Conservation (phyloP, 2,329 filamentous ascomycete genomes). For the Fusarium liriodendri region DNA sequence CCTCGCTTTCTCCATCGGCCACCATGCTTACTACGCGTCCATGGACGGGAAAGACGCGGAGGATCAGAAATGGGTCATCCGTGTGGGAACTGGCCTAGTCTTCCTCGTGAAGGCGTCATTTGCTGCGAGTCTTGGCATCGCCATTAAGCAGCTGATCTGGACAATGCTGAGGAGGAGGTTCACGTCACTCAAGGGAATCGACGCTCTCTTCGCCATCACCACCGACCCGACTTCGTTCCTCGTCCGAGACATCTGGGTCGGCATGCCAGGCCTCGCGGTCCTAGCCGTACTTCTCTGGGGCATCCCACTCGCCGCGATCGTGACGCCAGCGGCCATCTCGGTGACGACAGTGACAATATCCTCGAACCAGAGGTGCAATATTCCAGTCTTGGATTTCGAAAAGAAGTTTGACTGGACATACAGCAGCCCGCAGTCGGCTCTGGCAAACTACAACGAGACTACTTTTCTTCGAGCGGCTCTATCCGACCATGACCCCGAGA, state of each 20-base stretch:
- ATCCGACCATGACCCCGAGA: too few species aligned
- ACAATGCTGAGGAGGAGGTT: not conserved
- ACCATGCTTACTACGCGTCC: too few species aligned
- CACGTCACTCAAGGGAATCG: not conserved
- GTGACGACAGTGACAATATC: not conserved
- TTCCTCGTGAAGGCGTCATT: not conserved
- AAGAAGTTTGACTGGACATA: not conserved
- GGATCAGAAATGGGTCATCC: too few species aligned
- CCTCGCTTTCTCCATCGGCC: too few species aligned
- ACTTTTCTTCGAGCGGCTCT: not conserved
- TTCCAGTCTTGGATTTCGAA: not conserved
- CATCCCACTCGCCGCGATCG: not conserved
- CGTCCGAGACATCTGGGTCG: not conserved
- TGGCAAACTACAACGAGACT: not conserved
- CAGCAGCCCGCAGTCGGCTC: not conserved
- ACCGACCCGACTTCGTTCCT: not conserved
- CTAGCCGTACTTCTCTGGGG: not conserved
- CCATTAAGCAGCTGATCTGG: not conserved
- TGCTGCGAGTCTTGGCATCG: not conserved
- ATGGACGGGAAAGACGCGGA: too few species aligned
- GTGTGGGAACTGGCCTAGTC: too few species aligned
- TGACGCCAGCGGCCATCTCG: not conserved
- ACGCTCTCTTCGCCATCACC: not conserved
- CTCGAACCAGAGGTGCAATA: not conserved
- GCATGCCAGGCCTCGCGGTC: not conserved